These are phyloP conservation scores for Erodium moschatum DNA, from an alignment of 441 rosid genomes.

Conservation along the genomic window DNA sequence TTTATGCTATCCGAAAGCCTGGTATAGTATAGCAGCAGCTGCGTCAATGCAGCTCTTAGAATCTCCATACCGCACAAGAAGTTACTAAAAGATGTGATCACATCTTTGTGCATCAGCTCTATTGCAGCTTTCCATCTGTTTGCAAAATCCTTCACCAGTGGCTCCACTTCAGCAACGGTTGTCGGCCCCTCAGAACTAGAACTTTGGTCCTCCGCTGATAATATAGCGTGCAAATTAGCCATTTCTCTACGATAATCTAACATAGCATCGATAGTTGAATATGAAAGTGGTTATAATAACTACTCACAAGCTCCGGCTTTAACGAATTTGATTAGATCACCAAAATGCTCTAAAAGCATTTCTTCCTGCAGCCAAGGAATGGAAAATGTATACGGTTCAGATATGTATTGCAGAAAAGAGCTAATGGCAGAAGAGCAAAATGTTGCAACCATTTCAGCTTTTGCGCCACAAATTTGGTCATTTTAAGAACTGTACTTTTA, in stretches of 20 bases:
- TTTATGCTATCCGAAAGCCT: conserved; percentile 84
- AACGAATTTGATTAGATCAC: conserved; percentile 81
- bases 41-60: conserved; percentile 73
- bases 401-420: too few species aligned
- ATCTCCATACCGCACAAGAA: conserved; percentile 96
- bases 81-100: conserved; percentile 92
- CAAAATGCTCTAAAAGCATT: conserved; percentile 77
- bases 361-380: conserved; percentile 57
- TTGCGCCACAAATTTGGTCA: not conserved
- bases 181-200: conserved; percentile 54
- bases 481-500: not conserved
- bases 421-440: not conserved
- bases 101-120: conserved; percentile 96
- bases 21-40: conserved; percentile 86
- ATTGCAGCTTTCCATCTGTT: conserved; percentile 92
- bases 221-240: conserved; percentile 14
- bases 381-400: not conserved
- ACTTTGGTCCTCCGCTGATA: conserved; percentile 75
- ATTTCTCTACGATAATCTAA: not conserved
- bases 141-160: conserved; percentile 65
- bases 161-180: conserved; percentile 66
- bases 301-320: conserved; percentile 81
- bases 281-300: not conserved
- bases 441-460: not conserved
- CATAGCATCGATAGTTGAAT: not conserved